Percentiles rank a stretch among this genome's conserved stretches.
Evolutionary conservation across 1,284 basidiomycete genomes (phyloP).

Genomic region (Cutaneotrichosporon sp.): DNA sequence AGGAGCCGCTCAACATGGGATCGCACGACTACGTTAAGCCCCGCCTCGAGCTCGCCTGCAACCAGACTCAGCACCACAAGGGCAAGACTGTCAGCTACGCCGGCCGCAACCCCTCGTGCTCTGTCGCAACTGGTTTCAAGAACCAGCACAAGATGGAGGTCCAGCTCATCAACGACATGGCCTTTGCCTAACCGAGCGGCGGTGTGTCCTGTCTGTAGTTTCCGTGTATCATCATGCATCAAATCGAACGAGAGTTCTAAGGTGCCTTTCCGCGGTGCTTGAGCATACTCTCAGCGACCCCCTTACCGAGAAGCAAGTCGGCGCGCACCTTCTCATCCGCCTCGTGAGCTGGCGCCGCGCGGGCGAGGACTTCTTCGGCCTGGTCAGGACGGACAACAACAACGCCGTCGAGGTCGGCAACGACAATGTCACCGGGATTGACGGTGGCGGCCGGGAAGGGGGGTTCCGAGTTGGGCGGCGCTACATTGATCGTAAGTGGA

Average conservation of each 20-base stretch:
- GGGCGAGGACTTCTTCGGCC: constrained; percentile 62
- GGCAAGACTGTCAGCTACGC: constrained; percentile 83
- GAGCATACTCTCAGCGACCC: constrained; percentile 74
- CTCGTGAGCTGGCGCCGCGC: constrained; percentile 63
- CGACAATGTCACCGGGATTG: constrained; percentile 74
- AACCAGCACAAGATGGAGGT: constrained; percentile 78
- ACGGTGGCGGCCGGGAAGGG: constrained; percentile 59
- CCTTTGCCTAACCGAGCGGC: constrained; percentile 33
- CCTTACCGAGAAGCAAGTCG: constrained; percentile 72
- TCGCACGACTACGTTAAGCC: constrained; percentile 72
- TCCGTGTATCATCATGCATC: constrained; percentile 10
- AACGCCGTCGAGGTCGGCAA: constrained; percentile 87
- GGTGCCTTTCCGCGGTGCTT: constrained; percentile 49
- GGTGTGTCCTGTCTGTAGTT: constrained; percentile 6
- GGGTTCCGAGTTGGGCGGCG: constrained; percentile 18
- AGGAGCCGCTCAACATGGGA: constrained; percentile 2
- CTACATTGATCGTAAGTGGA: constrained; percentile 62
- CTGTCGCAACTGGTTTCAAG: constrained; percentile 59
- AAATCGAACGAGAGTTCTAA: constrained; percentile 11
- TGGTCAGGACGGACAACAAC: constrained; percentile 70
- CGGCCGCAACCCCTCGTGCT: constrained; percentile 81
- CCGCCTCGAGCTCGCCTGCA: constrained; percentile 71
- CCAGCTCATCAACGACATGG: constrained; percentile 64
- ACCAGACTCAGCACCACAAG: constrained; percentile 84
- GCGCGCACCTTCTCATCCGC: constrained; percentile 72